Conservation (phyloP, 768 basidiomycete genomes). For the Clitopilus passeckerianus region DNA sequence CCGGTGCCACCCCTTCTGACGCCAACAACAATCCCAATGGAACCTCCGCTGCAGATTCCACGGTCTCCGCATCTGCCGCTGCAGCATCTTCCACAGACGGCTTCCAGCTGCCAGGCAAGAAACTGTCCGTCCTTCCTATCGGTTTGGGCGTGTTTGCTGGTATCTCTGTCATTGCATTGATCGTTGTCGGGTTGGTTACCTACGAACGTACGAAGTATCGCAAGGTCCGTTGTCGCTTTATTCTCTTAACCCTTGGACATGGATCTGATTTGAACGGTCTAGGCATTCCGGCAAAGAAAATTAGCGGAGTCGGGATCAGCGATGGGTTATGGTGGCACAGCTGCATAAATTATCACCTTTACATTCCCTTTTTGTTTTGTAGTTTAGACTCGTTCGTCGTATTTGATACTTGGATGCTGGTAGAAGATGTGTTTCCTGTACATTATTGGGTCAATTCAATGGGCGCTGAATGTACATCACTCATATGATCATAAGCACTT, state of each 20-base stretch:
- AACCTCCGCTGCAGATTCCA: conserved; percentile 10
- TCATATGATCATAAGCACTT: too few relatives aligned
- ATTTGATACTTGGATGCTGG: not conserved
- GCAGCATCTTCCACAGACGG: conserved; percentile 31
- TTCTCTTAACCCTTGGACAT: conserved; percentile 2
- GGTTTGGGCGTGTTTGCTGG: conserved; percentile 83
- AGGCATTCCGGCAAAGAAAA: conserved; percentile 75
- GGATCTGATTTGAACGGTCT: not conserved
- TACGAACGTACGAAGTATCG: conserved; percentile 86
- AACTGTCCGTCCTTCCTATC: conserved; percentile 71
- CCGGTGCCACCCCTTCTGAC: not conserved
- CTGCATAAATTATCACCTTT: conserved; percentile 20
- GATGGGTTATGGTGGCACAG: conserved; percentile 59
- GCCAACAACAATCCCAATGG: conserved; percentile 4
- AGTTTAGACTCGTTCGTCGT: not conserved
- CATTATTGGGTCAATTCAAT: not conserved
- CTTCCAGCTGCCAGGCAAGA: conserved; percentile 69
- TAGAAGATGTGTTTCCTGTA: not conserved
- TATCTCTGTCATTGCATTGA: conserved; percentile 78
- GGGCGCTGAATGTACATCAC: not conserved
- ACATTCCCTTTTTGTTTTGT: not conserved
- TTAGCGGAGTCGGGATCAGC: conserved; percentile 57
- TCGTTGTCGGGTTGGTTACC: conserved; percentile 79
- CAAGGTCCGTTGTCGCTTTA: conserved; percentile 46
- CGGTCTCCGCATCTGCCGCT: conserved; percentile 21